Percentiles rank a stretch among this genome's conserved stretches.
These are phyloP conservation scores for Paraphoma sp. DNA, from an alignment of 2,329 filamentous ascomycete genomes.

Conservation along the genomic window DNA sequence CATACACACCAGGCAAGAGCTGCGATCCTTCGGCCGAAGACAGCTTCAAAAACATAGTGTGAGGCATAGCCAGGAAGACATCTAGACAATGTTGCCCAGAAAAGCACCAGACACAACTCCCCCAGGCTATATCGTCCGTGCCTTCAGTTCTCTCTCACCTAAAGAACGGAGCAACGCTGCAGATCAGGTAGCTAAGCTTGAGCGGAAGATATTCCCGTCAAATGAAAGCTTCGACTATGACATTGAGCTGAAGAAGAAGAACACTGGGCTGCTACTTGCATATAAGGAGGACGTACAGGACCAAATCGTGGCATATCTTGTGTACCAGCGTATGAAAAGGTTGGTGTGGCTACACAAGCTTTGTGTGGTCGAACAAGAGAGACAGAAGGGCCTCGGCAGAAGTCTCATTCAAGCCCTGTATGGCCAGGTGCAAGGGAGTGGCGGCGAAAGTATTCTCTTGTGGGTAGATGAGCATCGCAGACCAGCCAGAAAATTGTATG, in stretches of 20 bases:
- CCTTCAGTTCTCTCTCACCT: constrained; percentile 20
- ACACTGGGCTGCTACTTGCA: constrained; percentile 52
- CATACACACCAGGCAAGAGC: no score
- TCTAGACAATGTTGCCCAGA: not conserved
- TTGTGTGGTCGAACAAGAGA: constrained; percentile 55
- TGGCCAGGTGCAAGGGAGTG: constrained; percentile 52
- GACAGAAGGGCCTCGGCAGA: constrained; percentile 55
- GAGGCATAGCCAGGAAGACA: no score
- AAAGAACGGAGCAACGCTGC: constrained; percentile 28
- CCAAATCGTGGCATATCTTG: constrained; percentile 52
- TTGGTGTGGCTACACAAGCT: constrained; percentile 60
- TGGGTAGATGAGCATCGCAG: constrained; percentile 60
- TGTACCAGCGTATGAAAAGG: constrained; percentile 32
- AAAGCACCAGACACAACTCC: not conserved
- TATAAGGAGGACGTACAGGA: constrained; percentile 19
- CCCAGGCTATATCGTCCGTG: constrained; percentile 17
- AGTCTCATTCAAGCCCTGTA: constrained; percentile 54
- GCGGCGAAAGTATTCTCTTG: constrained; percentile 56
- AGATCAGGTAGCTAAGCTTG: constrained; percentile 42
- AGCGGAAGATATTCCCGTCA: constrained; percentile 59
- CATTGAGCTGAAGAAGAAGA: constrained; percentile 57
- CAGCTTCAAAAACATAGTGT: constrained; percentile 3
- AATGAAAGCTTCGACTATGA: constrained; percentile 59
- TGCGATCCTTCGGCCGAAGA: no score
- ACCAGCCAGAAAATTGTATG: constrained; percentile 55